Percentiles rank a stretch among this genome's conserved stretches.
phyloP scores from a whole-genome alignment of 805 yeast genomes.

The Kregervanrija delftensis region DNA sequence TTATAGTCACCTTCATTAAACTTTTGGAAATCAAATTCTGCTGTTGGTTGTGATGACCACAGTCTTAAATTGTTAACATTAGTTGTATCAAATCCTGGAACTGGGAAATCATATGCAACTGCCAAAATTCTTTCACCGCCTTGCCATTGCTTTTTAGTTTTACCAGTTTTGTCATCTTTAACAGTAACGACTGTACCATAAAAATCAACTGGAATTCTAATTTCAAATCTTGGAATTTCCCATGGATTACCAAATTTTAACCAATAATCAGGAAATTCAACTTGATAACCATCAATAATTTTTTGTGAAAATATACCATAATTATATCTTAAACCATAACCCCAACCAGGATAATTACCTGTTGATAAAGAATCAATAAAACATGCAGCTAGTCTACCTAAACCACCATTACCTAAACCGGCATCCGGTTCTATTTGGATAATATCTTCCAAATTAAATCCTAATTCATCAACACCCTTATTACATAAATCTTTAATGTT shows the following conservation, averaged over 20 bases:
- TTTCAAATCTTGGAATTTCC: constrained; percentile 85
- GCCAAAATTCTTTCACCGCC: constrained; percentile 90
- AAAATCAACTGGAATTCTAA: constrained; percentile 84
- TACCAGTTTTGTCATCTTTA: constrained; percentile 46
- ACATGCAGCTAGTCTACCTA: constrained; percentile 92
- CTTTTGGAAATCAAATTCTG: constrained; percentile 85
- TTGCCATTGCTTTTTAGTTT: constrained; percentile 60
- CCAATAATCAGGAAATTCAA: constrained; percentile 95
- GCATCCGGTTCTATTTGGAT: constrained; percentile 88
- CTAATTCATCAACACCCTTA: constrained; percentile 60
- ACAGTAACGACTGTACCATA: constrained; percentile 71
- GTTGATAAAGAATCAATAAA: constrained; percentile 84
- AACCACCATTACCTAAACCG: constrained; percentile 91
- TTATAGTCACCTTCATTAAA: constrained; percentile 89
- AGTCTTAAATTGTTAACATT: constrained; percentile 84
- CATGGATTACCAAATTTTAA: constrained; percentile 83
- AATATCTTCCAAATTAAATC: constrained; percentile 82
- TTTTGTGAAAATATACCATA: constrained; percentile 90
- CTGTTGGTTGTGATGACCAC: constrained; percentile 87
- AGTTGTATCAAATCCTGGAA: constrained; percentile 79
- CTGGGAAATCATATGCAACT: constrained; percentile 84
- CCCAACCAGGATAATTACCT: constrained; percentile 91
- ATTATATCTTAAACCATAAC: constrained; percentile 88
- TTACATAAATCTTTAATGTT: constrained; percentile 55
- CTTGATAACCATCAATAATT: constrained; percentile 88